A percentile compares a stretch with the other conserved stretches of the same genome.
phyloP scores from a whole-genome alignment of 139 green algal genomes.

The Yamagishiella unicocca region DNA sequence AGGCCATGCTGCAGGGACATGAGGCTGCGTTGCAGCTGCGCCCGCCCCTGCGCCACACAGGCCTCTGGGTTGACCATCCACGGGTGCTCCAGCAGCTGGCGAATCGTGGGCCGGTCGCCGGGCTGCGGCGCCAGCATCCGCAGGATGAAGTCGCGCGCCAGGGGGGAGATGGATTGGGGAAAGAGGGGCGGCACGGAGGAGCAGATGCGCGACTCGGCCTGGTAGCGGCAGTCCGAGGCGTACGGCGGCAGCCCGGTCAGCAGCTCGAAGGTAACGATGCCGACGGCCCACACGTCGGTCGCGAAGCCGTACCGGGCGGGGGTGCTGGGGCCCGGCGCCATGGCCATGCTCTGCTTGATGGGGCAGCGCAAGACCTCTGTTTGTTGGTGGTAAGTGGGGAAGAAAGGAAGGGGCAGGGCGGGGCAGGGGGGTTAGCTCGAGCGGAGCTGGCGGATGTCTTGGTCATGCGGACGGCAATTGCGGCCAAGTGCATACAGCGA shows the following conservation, averaged over 20 bases:
- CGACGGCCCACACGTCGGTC: constrained; percentile 61
- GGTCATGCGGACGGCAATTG: no score
- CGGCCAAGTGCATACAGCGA: no score
- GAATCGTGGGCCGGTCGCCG: constrained; percentile 37
- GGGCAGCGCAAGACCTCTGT: constrained; percentile 71
- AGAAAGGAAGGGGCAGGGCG: neutral
- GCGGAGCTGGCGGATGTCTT: no score
- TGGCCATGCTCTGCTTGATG: constrained; percentile 57
- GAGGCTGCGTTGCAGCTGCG: neutral
- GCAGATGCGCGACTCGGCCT: constrained; percentile 31
- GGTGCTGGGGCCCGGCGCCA: constrained; percentile 9
- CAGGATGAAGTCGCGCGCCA: constrained; percentile 47
- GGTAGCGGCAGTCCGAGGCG: constrained; percentile 16
- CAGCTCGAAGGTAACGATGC: constrained; percentile 71
- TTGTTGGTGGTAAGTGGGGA: neutral
- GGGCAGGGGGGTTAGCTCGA: no score
- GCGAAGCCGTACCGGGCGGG: constrained; percentile 35
- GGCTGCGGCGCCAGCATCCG: constrained; percentile 30
- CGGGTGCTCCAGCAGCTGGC: constrained; percentile 48
- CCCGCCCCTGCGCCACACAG: neutral
- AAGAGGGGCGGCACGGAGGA: constrained; percentile 13
- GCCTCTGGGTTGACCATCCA: constrained; percentile 45
- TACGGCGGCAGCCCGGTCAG: constrained; percentile 49
- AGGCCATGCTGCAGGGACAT: neutral
- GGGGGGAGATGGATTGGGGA: constrained; percentile 29